Evolutionary conservation across 768 basidiomycete species (phyloP).

Genomic region (Leccinum barrowsii): DNA sequence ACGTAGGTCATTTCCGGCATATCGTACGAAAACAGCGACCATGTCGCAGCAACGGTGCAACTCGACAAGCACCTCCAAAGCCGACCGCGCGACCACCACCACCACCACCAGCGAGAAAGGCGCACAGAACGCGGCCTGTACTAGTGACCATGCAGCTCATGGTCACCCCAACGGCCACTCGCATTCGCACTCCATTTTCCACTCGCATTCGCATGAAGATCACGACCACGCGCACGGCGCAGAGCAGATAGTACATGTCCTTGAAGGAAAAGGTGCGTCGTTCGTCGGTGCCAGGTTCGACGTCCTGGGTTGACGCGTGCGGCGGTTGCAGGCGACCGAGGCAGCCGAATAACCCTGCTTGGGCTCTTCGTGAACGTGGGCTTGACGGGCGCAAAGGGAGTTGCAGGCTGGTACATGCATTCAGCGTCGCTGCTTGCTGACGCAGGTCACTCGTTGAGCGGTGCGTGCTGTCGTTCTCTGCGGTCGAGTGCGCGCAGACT

Average conservation of each 20-base stretch:
- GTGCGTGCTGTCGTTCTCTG: constrained; percentile 42
- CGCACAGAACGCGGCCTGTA: background rate
- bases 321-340: constrained; percentile 59
- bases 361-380: constrained; percentile 81
- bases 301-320: background rate
- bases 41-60: constrained; percentile 23
- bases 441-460: constrained; percentile 87
- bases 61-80: constrained; percentile 19
- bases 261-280: constrained; percentile 59
- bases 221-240: constrained; percentile 58
- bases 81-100: constrained; percentile 30
- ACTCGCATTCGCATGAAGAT: constrained; percentile 62
- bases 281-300: background rate
- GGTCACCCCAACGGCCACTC: constrained; percentile 36
- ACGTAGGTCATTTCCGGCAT: constrained; percentile 11
- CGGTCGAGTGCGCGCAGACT: constrained; percentile 4
- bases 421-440: constrained; percentile 90
- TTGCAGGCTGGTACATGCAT: constrained; percentile 87
- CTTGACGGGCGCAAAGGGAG: constrained; percentile 79
- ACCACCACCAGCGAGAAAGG: constrained; percentile 17
- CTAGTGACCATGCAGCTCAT: constrained; percentile 36
- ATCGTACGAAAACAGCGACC: background rate
- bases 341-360: constrained; percentile 79
- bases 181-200: constrained; percentile 64
- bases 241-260: constrained; percentile 63